Evolutionary conservation across 73 alveolate genomes (phyloP), one percentile per base, ranked within the genome.

Genomic region (Effrenium voratum): DNA sequence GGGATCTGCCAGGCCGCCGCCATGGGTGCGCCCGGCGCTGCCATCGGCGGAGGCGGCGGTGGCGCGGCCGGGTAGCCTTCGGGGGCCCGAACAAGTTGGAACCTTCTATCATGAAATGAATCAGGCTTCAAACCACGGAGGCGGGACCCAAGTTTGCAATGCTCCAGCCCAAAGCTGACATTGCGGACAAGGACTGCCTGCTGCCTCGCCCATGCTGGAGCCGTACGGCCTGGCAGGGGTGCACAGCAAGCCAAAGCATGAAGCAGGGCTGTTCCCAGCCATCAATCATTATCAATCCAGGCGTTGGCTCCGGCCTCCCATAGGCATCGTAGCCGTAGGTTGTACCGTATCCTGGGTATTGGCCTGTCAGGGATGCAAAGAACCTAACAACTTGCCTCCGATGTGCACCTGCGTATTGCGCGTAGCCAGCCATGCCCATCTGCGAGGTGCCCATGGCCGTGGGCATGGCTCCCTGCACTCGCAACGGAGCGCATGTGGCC

Each of bases 351-450:
- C 97, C 97, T 45, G 97, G 97, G 40, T 90, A 90, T 55, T 90
- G 97, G 80, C 97, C 97, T 90, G 75, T 46, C 50, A 28, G 38
- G 5, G 72, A n/a, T 3, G 12, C 43, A 36, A 41, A 12, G 30
- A 10, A 19, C 52, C 66, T 28, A 15, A 38, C 79, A 5, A 36
- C 93, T 28, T 73, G 36, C 2, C 22, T 10, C 41, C 22, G 59
- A 30, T 24, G 46, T 36, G 10, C 66, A 43, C 97, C 97, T 32
- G 97, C 88, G 52, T 90, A 90, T 43, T 90, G 97, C 76, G 87
- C 97, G 49, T 90, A 90, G 38, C 97, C 97, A 70, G 88, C 97
- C 97, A 90, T 90, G 97, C 97, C 97, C 97, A 90, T 75, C 97
- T 90, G 97, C 87, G 97, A 88, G 15, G 95, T 88, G 95, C 95